Evolutionary conservation across 2,329 filamentous ascomycete species (phyloP).

Genomic region (Arachnomyces sp.): DNA sequence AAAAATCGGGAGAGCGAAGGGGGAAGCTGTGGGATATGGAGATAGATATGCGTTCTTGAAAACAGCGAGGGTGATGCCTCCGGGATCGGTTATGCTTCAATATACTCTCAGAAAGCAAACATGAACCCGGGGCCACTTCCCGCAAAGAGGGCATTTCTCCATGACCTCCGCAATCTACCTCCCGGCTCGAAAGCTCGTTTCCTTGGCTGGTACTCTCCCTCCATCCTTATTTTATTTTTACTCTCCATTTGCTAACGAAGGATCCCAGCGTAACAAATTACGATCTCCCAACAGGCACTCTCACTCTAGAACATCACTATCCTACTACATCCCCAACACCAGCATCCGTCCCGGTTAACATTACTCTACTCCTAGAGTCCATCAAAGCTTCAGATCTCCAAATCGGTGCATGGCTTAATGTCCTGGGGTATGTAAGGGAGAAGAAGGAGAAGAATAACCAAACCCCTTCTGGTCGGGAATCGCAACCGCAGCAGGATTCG

Average conservation of each 20-base stretch:
- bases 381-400: constrained; percentile 57
- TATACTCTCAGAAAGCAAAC: too few species aligned
- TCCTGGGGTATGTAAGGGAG: constrained; percentile 67
- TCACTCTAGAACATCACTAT: constrained; percentile 63
- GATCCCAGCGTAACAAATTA: constrained; percentile 52
- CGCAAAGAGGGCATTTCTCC: constrained; percentile 58
- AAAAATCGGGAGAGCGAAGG: too few species aligned
- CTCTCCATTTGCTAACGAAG: background rate
- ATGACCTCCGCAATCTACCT: constrained; percentile 46
- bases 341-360: constrained; percentile 56
- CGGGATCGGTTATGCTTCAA: constrained; percentile 1
- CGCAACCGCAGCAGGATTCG: constrained; percentile 19
- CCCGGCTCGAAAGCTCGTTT: constrained; percentile 77
- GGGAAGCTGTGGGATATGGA: too few species aligned
- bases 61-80: background rate
- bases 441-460: constrained; percentile 10
- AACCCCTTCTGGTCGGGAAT: constrained; percentile 6
- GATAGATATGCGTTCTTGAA: too few species aligned
- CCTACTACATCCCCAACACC: constrained; percentile 34
- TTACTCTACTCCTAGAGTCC: constrained; percentile 61
- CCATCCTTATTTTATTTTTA: constrained; percentile 3
- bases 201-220: constrained; percentile 65
- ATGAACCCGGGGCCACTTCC: constrained; percentile 51
- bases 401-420: constrained; percentile 79
- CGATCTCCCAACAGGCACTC: constrained; percentile 47